Base-by-base conservation (phyloP, 2,329 filamentous ascomycete species). In the Colletotrichum musae region DNA sequence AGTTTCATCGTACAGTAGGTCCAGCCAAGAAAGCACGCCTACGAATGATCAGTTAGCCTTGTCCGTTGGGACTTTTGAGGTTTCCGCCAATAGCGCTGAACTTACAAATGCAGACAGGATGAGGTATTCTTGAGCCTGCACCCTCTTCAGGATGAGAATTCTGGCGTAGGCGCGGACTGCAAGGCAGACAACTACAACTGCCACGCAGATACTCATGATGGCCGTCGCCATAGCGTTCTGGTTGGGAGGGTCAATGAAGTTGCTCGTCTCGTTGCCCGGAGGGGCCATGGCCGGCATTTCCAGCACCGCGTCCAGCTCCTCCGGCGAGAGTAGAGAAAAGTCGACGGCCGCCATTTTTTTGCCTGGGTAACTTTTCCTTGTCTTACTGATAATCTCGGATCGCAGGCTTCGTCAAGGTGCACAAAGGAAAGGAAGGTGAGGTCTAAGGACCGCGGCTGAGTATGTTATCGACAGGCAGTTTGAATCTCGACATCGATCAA, bases 231-330 rank as follows among this genome's bases (percentile, higher is more conserved):
- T 51, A 5, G 26, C 54, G 36, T 72, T 72, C 6, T 58, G 48
- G 53, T 72, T 71, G 3, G 71, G 65, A 36, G 69, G 69, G 45
- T 70, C 61, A 13, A 63, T 45, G 26, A 71, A 72, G 47, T 66
- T 61, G 43, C 57, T 50, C 32, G 53, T 56, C 3, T 57, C 58
- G 6, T 48, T 64, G 3, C 54, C 60, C 16, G 71, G 71, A 32
- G 68, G 54, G n/a, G 41, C 16, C 59, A 72, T 51, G 26, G 70
- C 70, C 16, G 68, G 68, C 21, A 32, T 36, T 6, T 56, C 60
- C 32, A 68, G 56, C 10, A 72, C 32, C 18, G 50, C 60, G 15
- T 70, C 70, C 15, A 72, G 63, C 57, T 70, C 57, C 41, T 50
- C 56, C 6, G 57, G 47, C 10, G 47, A n/a, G 18, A 50, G 47